Conservation (phyloP, 768 basidiomycete species). For the Mycena epipterygia region DNA sequence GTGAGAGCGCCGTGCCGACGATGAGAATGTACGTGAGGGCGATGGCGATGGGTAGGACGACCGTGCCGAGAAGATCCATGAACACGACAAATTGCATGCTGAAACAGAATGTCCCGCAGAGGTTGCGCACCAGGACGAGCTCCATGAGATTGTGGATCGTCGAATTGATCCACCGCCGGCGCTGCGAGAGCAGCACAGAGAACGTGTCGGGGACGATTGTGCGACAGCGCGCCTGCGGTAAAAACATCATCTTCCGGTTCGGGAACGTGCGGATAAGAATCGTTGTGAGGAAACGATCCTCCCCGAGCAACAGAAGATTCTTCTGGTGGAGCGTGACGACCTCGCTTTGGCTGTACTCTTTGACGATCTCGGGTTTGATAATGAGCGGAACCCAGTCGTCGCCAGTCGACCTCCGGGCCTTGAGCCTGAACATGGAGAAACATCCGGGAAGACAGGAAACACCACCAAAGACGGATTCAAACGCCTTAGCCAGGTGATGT, state of each 20-base stretch:
- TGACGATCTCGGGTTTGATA: conserved; percentile 96
- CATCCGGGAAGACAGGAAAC: conserved; percentile 99
- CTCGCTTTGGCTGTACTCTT: conserved; percentile 95
- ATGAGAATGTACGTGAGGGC: conserved; percentile 90
- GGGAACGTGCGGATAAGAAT: conserved; percentile 97
- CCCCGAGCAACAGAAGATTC: conserved; percentile 94
- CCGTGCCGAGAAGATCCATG: conserved; percentile 94
- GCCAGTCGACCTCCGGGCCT: conserved; percentile 88
- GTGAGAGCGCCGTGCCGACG: conserved; percentile 81
- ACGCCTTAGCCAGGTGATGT: conserved; percentile 97
- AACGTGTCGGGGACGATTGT: conserved; percentile 98
- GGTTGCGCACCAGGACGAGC: conserved; percentile 94
- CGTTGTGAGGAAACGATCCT: conserved; percentile 99
- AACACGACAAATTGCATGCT: conserved; percentile 99
- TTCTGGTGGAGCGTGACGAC: conserved; percentile 98
- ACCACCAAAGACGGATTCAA: conserved; percentile 99
- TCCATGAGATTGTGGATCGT: conserved; percentile 99
- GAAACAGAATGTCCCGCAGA: conserved; percentile 99
- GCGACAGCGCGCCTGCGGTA: conserved; percentile 94
- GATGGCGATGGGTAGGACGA: conserved; percentile 96
- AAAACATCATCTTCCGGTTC: conserved; percentile 99
- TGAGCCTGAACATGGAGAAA: conserved; percentile 99
- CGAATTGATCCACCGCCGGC: conserved; percentile 99
- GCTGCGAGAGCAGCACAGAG: conserved; percentile 92
- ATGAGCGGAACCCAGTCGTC: conserved; percentile 99